Base-by-base conservation (phyloP, 2,329 filamentous ascomycete species). In the Ophiostoma sp. region DNA sequence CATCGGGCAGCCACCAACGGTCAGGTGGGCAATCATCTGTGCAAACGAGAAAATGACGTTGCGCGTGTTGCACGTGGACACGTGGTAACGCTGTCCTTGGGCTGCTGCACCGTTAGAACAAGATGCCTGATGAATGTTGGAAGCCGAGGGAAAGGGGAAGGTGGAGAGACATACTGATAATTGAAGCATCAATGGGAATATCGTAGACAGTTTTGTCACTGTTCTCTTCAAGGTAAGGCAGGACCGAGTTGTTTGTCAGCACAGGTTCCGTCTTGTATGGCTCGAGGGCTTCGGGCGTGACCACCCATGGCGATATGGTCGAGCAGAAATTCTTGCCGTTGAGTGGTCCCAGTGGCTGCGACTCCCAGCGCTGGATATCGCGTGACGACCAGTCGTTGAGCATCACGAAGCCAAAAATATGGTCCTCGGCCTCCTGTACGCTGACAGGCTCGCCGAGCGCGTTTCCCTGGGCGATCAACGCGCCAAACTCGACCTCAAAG, bases 331-430 rank as follows among this genome's bases (percentile, higher is more conserved):
- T 95, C 87, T 96, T 96, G 31, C 89, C 86, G 75, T 93, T 94
- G 83, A 95, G 95, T 0, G 93, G 93, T 0, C 93, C 93, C 11
- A 95, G 83, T 0, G 93, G 93, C 11, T 95, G 87, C 77, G 94
- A 95, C 81, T 97, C 93, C 92, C 92, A 96, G 0, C 88, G 87
- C 80, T 96, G 93, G 70, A 96, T 91, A 78, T 96, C 93, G 75
- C 93, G 85, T 5, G 93, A 93, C 72, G 91, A 93, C 93, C 93
- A 97, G 81, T 97, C 93, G 77, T 97, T 97, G 86, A 97, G 88
- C 74, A 97, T 82, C 0, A 95, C 93, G 33, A 93, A 85, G 15
- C 93, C 93, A 78, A 96, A 96, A 42, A 97, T 86, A 77, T 90
- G 86, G 25, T 93, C 87, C 72, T 91, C 89, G 0, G 93, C 93